Evolutionary conservation across 805 yeast species (phyloP).

Genomic region (Yamadazyma tumulicola): DNA sequence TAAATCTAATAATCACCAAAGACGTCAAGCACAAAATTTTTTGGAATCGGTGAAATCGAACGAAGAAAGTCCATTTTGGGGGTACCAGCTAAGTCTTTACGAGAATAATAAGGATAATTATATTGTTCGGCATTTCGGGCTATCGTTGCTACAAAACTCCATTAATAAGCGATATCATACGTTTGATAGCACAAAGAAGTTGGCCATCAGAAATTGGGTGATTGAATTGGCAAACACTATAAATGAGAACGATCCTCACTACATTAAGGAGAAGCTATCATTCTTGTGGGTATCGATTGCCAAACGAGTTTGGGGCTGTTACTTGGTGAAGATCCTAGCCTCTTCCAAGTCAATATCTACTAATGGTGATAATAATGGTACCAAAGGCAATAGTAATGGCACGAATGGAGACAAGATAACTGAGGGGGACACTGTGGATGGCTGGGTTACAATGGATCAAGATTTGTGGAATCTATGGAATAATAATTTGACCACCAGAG

Average conservation of each 20-base stretch:
- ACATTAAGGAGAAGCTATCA: slow-evolving; percentile 84
- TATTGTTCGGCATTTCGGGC: slow-evolving; percentile 86
- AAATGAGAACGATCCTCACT: slow-evolving; percentile 74
- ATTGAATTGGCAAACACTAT: slow-evolving; percentile 69
- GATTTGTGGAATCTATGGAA: slow-evolving; percentile 76
- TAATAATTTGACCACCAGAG: slow-evolving; percentile 59
- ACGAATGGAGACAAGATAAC: slow-evolving; percentile 20
- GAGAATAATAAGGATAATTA: slow-evolving; percentile 54
- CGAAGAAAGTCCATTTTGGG: slow-evolving; percentile 89
- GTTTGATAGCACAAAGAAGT: slow-evolving; percentile 51
- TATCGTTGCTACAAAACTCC: slow-evolving; percentile 73
- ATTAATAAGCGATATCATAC: slow-evolving; percentile 56
- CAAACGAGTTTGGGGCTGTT: slow-evolving; percentile 86
- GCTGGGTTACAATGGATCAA: slow-evolving; percentile 88
- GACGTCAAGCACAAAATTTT: slow-evolving; percentile 57
- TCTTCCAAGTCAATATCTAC: background rate
- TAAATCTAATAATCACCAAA: slow-evolving; percentile 52
- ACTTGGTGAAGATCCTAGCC: slow-evolving; percentile 36
- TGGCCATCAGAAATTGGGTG: slow-evolving; percentile 79
- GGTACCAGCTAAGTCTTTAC: slow-evolving; percentile 74
- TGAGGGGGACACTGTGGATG: slow-evolving; percentile 52
- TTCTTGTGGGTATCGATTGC: slow-evolving; percentile 89
- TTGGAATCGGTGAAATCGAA: slow-evolving; percentile 72
- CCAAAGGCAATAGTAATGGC: slow-evolving; percentile 1
- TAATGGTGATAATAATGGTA: slow-evolving; percentile 2